Conservation (phyloP, 148 eudicot species). For the Rhododendron molle region DNA sequence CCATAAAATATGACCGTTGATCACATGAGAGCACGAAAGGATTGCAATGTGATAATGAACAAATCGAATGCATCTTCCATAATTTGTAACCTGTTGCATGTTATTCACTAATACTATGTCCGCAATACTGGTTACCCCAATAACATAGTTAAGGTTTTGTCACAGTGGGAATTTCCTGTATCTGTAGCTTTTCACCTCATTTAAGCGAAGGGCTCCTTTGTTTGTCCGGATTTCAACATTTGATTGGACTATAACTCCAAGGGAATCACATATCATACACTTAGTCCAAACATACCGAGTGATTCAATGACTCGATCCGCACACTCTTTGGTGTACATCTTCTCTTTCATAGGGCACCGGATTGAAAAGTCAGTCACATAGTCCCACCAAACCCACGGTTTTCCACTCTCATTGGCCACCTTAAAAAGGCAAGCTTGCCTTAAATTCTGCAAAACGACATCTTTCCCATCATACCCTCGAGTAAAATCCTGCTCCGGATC, state of each 20-base stretch:
- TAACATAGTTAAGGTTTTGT: background rate
- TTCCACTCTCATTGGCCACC: conserved; percentile 36
- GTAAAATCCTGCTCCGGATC: conserved; percentile 41
- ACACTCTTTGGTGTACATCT: conserved; percentile 28
- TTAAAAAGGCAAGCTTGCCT: conserved; percentile 34
- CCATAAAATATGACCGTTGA: background rate
- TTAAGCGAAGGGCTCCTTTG: background rate
- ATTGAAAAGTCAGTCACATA: conserved; percentile 36
- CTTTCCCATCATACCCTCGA: conserved; percentile 35
- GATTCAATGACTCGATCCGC: conserved; percentile 27
- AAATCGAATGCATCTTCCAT: background rate
- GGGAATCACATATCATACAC: background rate
- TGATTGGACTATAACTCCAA: background rate
- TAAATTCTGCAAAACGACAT: conserved; percentile 34
- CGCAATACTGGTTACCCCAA: background rate
- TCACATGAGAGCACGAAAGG: background rate
- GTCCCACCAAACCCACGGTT: conserved; percentile 46
- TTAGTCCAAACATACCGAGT: conserved; percentile 19
- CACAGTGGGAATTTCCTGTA: background rate
- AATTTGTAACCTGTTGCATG: background rate
- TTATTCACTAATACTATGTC: background rate
- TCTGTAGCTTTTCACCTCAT: background rate
- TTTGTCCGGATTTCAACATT: background rate
- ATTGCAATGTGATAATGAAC: background rate
- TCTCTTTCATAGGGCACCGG: conserved; percentile 36